Percentiles rank a stretch among this genome's conserved stretches.
These are phyloP conservation scores for Quercus gilva DNA, from an alignment of 306 rosid genomes.

Conservation along the genomic window DNA sequence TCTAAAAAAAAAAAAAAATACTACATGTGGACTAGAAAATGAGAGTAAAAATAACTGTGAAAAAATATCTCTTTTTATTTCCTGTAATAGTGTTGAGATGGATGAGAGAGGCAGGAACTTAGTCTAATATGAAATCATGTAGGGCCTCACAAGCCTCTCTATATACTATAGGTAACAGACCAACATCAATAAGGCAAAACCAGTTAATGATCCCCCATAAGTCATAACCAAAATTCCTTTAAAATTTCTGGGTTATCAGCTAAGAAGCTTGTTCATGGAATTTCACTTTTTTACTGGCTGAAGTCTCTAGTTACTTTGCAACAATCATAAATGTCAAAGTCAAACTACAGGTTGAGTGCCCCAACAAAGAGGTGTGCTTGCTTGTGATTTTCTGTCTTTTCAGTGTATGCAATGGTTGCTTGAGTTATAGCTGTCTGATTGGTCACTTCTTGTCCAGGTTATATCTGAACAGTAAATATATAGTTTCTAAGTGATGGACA, in stretches of 20 bases:
- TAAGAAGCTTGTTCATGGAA: slow-evolving; percentile 5
- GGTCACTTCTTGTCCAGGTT: not conserved
- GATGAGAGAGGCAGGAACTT: slow-evolving; percentile 85
- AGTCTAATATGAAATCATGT: slow-evolving; percentile 78
- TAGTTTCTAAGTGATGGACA: not conserved
- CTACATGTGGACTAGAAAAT: too few relatives aligned
- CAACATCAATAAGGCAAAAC: slow-evolving; percentile 25
- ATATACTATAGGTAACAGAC: slow-evolving; percentile 76
- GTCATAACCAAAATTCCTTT: slow-evolving; percentile 32
- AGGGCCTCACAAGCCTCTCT: slow-evolving; percentile 74
- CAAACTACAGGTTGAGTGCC: not conserved
- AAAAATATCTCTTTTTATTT: too few relatives aligned
- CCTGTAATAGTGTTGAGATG: slow-evolving; percentile 63
- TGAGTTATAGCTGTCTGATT: not conserved
- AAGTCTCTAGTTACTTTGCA: not conserved
- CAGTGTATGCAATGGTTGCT: not conserved
- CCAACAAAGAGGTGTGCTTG: not conserved
- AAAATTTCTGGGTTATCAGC: slow-evolving; percentile 1
- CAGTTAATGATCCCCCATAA: slow-evolving; percentile 29
- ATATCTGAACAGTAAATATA: not conserved
- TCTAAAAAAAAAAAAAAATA: too few relatives aligned
- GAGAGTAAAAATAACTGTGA: too few relatives aligned
- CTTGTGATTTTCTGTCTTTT: not conserved
- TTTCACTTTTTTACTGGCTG: not conserved
- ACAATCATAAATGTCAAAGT: not conserved